A percentile compares a stretch with the other conserved stretches of the same genome.
phyloP scores from a whole-genome alignment of 2,329 filamentous ascomycete species.

The Lojkania enalia region DNA sequence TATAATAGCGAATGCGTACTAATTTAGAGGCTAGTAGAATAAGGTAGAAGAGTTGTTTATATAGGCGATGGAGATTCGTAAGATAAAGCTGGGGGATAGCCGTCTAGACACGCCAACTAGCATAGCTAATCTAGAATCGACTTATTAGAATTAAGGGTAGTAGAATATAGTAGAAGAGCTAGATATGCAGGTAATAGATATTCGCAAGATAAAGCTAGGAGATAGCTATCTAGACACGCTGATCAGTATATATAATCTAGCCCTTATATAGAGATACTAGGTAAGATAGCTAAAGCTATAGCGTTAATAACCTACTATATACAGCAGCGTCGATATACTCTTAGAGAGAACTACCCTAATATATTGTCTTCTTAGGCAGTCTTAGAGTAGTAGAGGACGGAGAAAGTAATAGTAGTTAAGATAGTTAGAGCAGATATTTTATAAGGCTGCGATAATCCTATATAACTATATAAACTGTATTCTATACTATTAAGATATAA shows the following conservation, averaged over 20 bases:
- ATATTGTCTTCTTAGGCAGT: background rate
- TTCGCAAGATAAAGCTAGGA: background rate
- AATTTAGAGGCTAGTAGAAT: constrained; percentile 1
- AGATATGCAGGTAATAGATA: too few relatives aligned
- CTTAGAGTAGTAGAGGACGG: background rate
- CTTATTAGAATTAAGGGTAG: background rate
- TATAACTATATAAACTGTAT: too few relatives aligned
- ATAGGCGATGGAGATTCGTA: constrained; percentile 1
- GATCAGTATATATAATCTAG: constrained; percentile 1
- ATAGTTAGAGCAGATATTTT: too few relatives aligned
- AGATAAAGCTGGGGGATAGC: background rate
- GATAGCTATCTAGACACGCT: background rate
- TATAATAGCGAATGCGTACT: background rate
- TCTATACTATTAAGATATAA: too few relatives aligned
- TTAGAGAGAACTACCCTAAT: background rate
- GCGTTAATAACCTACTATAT: background rate
- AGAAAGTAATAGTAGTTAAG: too few relatives aligned
- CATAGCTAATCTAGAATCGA: constrained; percentile 2
- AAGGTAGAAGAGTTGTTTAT: background rate
- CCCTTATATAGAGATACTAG: background rate
- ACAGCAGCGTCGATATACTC: background rate
- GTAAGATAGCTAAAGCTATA: background rate
- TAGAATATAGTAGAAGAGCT: background rate
- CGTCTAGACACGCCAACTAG: background rate
- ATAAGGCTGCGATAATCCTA: too few relatives aligned